Conservation (phyloP, 208 protist genomes). For the Crithidia sp. region DNA sequence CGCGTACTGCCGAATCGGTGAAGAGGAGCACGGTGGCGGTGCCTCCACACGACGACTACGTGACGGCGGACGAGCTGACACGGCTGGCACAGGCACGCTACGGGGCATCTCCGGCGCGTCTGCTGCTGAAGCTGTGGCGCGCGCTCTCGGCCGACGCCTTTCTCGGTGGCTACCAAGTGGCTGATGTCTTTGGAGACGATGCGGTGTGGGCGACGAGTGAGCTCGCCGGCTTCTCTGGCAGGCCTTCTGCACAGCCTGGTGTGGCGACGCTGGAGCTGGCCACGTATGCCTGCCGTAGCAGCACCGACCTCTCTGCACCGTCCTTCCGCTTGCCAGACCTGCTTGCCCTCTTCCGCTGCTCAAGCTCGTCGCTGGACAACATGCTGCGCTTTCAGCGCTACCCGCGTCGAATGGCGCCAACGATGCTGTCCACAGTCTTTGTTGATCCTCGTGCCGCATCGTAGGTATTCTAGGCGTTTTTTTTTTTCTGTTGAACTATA, state of each 20-base stretch:
- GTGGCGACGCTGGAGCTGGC: slow-evolving; percentile 13
- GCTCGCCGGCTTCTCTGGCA: slow-evolving; percentile 3
- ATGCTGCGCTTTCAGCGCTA: slow-evolving; percentile 35
- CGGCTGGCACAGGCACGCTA: slow-evolving; percentile 20
- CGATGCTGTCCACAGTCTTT: slow-evolving; percentile 33
- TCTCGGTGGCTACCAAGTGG: slow-evolving; percentile 48
- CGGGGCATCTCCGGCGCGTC: slow-evolving; percentile 29
- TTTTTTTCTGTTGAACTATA: too few relatives aligned
- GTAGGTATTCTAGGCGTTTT: slow-evolving; percentile 2
- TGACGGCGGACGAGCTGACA: slow-evolving; percentile 15
- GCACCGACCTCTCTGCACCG: slow-evolving; percentile 41
- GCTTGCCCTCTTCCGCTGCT: slow-evolving; percentile 45
- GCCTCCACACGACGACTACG: too few relatives aligned
- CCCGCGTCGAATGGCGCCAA: slow-evolving; percentile 7
- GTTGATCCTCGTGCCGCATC: slow-evolving; percentile 19
- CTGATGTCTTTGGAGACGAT: slow-evolving; percentile 52
- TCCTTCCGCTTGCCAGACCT: slow-evolving; percentile 56
- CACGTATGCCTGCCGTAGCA: slow-evolving; percentile 19
- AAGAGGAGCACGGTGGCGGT: too few relatives aligned
- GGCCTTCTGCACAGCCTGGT: slow-evolving; percentile 3
- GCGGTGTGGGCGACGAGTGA: slow-evolving; percentile 20
- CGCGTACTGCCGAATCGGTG: slow-evolving; percentile 5
- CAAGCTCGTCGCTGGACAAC: slow-evolving; percentile 41
- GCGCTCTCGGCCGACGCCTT: slow-evolving; percentile 51
- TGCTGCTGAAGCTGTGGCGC: slow-evolving; percentile 59